These are phyloP conservation scores for Torulaspora franciscae DNA, from an alignment of 805 yeast species.

Conservation along the genomic window DNA sequence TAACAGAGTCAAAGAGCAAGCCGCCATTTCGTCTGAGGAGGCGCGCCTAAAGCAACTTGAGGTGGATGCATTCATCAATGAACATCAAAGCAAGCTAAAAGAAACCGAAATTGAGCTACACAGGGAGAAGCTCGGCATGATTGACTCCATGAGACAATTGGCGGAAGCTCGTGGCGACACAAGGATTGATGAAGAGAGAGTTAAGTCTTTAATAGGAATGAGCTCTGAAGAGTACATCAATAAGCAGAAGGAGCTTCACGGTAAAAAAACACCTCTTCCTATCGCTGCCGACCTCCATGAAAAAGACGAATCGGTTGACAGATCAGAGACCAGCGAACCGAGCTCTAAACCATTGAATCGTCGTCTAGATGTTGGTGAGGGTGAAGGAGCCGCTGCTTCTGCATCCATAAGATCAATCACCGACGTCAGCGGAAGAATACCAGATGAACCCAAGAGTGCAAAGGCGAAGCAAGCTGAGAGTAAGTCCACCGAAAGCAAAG, in stretches of 20 bases:
- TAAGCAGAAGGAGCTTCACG: constrained; percentile 11
- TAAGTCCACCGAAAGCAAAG: not conserved
- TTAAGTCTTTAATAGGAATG: constrained; percentile 32
- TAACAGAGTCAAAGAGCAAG: constrained; percentile 37
- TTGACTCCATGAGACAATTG: constrained; percentile 38
- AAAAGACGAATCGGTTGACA: constrained; percentile 16
- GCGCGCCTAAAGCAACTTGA: constrained; percentile 38
- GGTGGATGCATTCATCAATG: constrained; percentile 37
- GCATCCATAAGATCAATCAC: constrained; percentile 24
- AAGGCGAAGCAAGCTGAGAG: not conserved
- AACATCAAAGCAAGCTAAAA: constrained; percentile 37
- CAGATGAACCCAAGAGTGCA: not conserved
- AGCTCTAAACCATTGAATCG: constrained; percentile 7
- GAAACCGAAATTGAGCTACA: constrained; percentile 36
- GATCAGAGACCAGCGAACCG: not conserved
- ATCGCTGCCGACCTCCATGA: constrained; percentile 11
- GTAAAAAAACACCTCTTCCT: not conserved
- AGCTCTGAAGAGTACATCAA: constrained; percentile 31
- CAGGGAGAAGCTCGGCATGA: constrained; percentile 33
- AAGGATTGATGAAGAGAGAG: constrained; percentile 31
- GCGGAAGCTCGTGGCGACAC: constrained; percentile 38
- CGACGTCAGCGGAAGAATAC: constrained; percentile 4
- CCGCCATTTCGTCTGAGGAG: constrained; percentile 33
- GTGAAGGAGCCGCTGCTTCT: constrained; percentile 9
- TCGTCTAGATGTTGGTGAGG: constrained; percentile 3